Evolutionary conservation across 768 basidiomycete species (phyloP).

Genomic region (Boletus sp.): DNA sequence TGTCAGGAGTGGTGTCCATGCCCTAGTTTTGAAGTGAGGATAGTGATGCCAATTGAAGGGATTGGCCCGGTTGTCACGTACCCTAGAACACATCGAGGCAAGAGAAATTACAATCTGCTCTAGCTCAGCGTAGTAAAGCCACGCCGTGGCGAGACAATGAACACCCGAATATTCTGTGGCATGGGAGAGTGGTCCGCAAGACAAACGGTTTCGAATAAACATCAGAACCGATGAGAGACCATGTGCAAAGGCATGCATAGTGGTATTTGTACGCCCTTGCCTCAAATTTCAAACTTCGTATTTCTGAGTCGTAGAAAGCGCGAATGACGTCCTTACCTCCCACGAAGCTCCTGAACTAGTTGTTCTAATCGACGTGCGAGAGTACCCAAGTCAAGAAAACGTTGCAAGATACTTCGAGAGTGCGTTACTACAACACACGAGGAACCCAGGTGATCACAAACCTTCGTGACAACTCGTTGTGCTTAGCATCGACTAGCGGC

Average conservation of each 20-base stretch:
- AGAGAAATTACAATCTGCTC: constrained; percentile 52
- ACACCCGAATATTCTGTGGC: constrained; percentile 14
- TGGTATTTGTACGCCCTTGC: constrained; percentile 46
- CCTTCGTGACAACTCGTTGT: constrained; percentile 57
- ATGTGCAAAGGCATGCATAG: constrained; percentile 65
- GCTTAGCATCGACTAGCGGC: constrained; percentile 54
- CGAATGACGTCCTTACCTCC: constrained; percentile 39
- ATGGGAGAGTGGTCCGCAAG: constrained; percentile 37
- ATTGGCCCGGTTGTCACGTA: constrained; percentile 32
- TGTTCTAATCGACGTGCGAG: constrained; percentile 63
- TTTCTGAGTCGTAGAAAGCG: neutral
- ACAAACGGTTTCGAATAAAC: constrained; percentile 47
- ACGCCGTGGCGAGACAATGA: constrained; percentile 40
- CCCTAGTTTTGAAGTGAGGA: constrained; percentile 21
- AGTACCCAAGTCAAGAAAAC: constrained; percentile 69
- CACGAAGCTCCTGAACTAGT: constrained; percentile 44
- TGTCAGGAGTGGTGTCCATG: constrained; percentile 33
- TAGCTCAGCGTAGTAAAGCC: constrained; percentile 47
- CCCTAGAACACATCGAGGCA: constrained; percentile 56
- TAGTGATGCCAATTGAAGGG: neutral
- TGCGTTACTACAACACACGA: neutral
- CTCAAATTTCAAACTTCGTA: constrained; percentile 28
- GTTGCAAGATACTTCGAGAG: constrained; percentile 46
- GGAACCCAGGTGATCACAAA: constrained; percentile 22
- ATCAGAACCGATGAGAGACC: constrained; percentile 53